Evolutionary conservation across 306 rosid genomes (phyloP).

Genomic region (Trifolium repens): DNA sequence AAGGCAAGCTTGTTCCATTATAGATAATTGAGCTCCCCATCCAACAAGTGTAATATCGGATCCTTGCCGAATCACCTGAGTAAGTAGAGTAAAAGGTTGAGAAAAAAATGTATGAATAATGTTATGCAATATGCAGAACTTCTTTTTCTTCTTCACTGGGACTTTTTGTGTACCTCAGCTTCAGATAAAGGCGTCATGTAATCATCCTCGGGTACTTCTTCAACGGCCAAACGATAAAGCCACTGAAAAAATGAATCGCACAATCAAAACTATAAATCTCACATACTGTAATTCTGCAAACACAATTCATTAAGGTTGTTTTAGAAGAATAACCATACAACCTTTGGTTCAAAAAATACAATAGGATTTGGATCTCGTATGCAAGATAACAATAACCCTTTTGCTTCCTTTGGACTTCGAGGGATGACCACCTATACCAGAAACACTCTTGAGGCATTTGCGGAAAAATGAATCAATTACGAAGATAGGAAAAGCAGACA

Average conservation of each 20-base stretch:
- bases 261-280: slow-evolving; percentile 23
- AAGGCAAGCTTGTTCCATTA: slow-evolving; percentile 91
- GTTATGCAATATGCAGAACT: slow-evolving; percentile 7
- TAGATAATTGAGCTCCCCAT: slow-evolving; percentile 95
- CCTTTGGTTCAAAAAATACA: slow-evolving; percentile 97
- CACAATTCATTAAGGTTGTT: slow-evolving; percentile 27
- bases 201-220: slow-evolving; percentile 92
- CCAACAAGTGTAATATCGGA: slow-evolving; percentile 92
- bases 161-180: slow-evolving; percentile 72
- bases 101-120: slow-evolving; percentile 8
- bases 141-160: slow-evolving; percentile 17
- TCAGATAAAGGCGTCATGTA: slow-evolving; percentile 87
- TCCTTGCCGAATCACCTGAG: slow-evolving; percentile 82
- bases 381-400: slow-evolving; percentile 85
- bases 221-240: slow-evolving; percentile 96
- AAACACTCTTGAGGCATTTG: slow-evolving; percentile 35
- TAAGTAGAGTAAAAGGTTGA: slow-evolving; percentile 12
- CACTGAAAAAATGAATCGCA: slow-evolving; percentile 60
- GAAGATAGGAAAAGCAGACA: neutral
- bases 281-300: neutral
- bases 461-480: slow-evolving; percentile 22
- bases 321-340: slow-evolving; percentile 34
- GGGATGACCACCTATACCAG: slow-evolving; percentile 87
- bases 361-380: slow-evolving; percentile 94
- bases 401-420: slow-evolving; percentile 90